Conservation (phyloP, 306 rosid species). For the Begonia peltatifolia region DNA sequence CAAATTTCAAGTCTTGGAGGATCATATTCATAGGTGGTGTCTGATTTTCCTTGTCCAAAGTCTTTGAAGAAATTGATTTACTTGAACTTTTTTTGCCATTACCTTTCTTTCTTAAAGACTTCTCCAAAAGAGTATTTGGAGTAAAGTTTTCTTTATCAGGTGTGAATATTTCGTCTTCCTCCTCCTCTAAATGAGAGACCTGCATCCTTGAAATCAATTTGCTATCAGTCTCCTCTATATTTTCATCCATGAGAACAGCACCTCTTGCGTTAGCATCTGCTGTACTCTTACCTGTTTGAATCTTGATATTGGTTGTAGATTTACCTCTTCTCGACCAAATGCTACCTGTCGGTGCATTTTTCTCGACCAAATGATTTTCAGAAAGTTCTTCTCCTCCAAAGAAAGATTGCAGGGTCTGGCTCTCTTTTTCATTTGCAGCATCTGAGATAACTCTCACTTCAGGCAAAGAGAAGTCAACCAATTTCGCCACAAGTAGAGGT, state of each 20-base stretch:
- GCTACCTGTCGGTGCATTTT: conserved; percentile 16
- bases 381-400: conserved; percentile 11
- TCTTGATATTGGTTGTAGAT: conserved; percentile 40
- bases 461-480: conserved; percentile 16
- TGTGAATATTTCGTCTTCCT: conserved; percentile 37
- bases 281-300: conserved; percentile 20
- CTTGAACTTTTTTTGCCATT: conserved; percentile 23
- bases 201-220: conserved; percentile 14
- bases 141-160: conserved; percentile 61
- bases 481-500: conserved; percentile 13
- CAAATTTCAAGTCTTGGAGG: conserved; percentile 21
- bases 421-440: conserved; percentile 16
- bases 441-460: conserved; percentile 12
- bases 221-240: conserved; percentile 15
- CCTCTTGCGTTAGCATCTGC: conserved; percentile 10
- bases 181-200: conserved; percentile 19
- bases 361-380: conserved; percentile 17
- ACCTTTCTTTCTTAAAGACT: conserved; percentile 33
- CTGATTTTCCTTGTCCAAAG: conserved; percentile 31
- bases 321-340: conserved; percentile 62
- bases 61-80: conserved; percentile 18
- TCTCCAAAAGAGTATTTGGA: conserved; percentile 30
- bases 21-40: conserved; percentile 10
- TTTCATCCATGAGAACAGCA: conserved; percentile 10
- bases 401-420: conserved; percentile 20